A percentile compares a stretch with the other conserved stretches of the same genome.
Conservation (phyloP, 2,329 filamentous ascomycete species). For the Ascochyta fabae region DNA sequence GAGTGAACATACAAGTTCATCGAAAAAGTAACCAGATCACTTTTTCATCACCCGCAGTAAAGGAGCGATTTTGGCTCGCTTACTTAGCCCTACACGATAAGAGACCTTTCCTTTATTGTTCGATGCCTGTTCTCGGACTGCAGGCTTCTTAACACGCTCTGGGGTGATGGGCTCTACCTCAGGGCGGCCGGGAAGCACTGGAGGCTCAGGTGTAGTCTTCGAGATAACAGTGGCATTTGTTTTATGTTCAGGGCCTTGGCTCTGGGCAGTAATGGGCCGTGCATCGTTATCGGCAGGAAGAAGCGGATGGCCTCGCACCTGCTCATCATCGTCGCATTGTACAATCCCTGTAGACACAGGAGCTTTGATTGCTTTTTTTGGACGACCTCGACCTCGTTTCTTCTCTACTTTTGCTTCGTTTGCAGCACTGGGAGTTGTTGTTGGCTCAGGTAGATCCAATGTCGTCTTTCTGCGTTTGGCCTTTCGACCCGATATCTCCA, state of each 20-base stretch:
- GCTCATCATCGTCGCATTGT: slow-evolving; percentile 8
- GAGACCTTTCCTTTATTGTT: slow-evolving; percentile 48
- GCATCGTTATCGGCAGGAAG: background rate
- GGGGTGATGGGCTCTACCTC: slow-evolving; percentile 25
- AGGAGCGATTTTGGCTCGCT: slow-evolving; percentile 56
- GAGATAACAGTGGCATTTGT: background rate
- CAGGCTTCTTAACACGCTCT: slow-evolving; percentile 14
- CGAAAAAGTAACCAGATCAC: slow-evolving; percentile 23
- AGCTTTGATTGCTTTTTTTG: slow-evolving; percentile 30
- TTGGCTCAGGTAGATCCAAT: slow-evolving; percentile 20
- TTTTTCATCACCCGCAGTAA: slow-evolving; percentile 56
- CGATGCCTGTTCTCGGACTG: slow-evolving; percentile 26
- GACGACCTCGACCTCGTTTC: slow-evolving; percentile 43
- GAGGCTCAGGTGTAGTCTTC: background rate
- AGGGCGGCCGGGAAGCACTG: slow-evolving; percentile 12
- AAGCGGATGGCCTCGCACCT: background rate
- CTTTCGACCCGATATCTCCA: slow-evolving; percentile 17
- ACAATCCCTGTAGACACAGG: slow-evolving; percentile 2
- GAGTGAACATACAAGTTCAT: background rate
- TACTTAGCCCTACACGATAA: slow-evolving; percentile 58
- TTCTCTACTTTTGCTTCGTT: slow-evolving; percentile 22
- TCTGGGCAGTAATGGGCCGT: background rate
- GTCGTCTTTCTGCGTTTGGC: slow-evolving; percentile 34
- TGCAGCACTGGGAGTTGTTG: background rate
- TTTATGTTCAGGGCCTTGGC: background rate